These are phyloP conservation scores for Fusarium pseudonygamai DNA, from an alignment of 2,329 filamentous ascomycete genomes.

Conservation along the genomic window DNA sequence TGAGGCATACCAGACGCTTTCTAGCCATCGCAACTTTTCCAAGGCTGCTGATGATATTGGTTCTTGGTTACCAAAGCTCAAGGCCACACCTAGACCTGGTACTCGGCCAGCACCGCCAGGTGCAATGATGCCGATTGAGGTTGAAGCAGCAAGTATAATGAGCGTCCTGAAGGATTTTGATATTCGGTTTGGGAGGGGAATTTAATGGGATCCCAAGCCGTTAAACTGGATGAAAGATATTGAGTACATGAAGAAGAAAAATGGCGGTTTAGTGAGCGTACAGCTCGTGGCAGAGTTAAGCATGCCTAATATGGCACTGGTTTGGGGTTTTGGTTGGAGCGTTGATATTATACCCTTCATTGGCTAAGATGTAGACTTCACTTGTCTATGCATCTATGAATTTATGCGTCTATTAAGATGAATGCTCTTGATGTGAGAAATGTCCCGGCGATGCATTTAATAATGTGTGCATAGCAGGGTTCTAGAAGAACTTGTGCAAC, in stretches of 20 bases:
- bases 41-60: slow-evolving; percentile 77
- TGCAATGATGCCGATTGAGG: slow-evolving; percentile 72
- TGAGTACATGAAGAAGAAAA: slow-evolving; percentile 14
- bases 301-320: slow-evolving; percentile 36
- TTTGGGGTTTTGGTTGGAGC: slow-evolving; percentile 38
- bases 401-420: slow-evolving; percentile 36
- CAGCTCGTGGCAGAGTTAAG: slow-evolving; percentile 16
- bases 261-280: slow-evolving; percentile 8
- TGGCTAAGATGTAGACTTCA: slow-evolving; percentile 36
- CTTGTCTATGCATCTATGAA: slow-evolving; percentile 40
- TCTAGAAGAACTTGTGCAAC: slow-evolving; percentile 31
- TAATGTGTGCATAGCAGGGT: slow-evolving; percentile 19
- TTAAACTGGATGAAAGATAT: slow-evolving; percentile 17
- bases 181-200: slow-evolving; percentile 69
- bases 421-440: slow-evolving; percentile 13
- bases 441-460: slow-evolving; percentile 3
- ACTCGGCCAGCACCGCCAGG: slow-evolving; percentile 45
- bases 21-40: slow-evolving; percentile 79
- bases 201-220: slow-evolving; percentile 40
- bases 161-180: slow-evolving; percentile 85
- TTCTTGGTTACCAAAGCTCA: slow-evolving; percentile 79
- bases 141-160: slow-evolving; percentile 87
- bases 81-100: slow-evolving; percentile 60
- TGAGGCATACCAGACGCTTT: slow-evolving; percentile 81
- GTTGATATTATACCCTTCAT: slow-evolving; percentile 46